Base-by-base conservation (phyloP, 2,329 filamentous ascomycete species). In the Truncatella angustata region DNA sequence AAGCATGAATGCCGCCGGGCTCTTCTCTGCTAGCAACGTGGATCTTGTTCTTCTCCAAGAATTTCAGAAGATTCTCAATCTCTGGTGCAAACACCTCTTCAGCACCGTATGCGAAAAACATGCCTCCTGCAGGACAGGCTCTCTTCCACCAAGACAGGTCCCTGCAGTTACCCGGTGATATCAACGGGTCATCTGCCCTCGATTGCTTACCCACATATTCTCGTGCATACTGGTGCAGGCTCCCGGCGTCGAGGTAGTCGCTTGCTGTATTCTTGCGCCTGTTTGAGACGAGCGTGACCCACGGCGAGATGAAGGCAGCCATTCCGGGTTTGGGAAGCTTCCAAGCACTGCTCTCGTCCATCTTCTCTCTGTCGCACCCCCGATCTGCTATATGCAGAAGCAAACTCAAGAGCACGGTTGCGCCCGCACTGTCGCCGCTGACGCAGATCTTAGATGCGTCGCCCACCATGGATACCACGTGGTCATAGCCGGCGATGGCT, bases 61-160 rank as follows among this genome's bases (percentile, higher is more conserved):
- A 69, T 11, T 70, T 67, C 11, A 88, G 73, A 54, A 91, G 71
- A 21, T 77, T 74, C 57, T 81, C 74, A 16, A 90, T 86, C 57
- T 91, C 88, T 0, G 84, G 80, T 1, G 83, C 84, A 57, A 95
- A 85, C 0, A 94, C 85, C 66, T 95, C 91, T 65, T 92, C 88
- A 1, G 82, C 79, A 0, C 90, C 89, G 61, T 86, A 92, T 5
- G 85, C 76, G 58, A 94, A 77, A 54, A 83, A 82, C 65, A 88
- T 85, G 1, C 90, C 90, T 43, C 77, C 73, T 6, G 73, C 71
- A 0, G 90, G 90, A 49, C 79, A 81, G 21, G 88, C 85, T 49
- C 79, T 75, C 54, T 70, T 75, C 90, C 88, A 93, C 70, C 84
- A 83, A 6, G 73, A 69, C 10, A 78, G 61, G 59, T 91, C 85